phyloP scores from a whole-genome alignment of 805 yeast genomes.

The Suhomyces xylopsoci region DNA sequence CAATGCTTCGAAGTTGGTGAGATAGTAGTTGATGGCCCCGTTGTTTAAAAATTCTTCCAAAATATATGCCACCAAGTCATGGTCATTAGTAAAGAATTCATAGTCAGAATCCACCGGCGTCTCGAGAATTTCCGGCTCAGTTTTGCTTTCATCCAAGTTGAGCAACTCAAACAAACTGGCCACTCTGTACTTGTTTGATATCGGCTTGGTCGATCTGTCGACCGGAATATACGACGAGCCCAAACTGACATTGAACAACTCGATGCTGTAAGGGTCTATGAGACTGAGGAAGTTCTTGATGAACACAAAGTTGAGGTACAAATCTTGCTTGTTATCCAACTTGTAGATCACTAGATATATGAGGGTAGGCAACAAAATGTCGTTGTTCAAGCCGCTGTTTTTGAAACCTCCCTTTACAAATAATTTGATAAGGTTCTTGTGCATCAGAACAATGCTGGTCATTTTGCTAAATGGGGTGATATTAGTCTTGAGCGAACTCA shows the following conservation, averaged over 20 bases:
- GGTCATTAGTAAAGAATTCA: constrained; percentile 31
- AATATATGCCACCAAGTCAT: constrained; percentile 26
- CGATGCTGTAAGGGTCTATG: constrained; percentile 31
- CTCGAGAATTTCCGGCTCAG: constrained; percentile 4
- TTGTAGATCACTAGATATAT: constrained; percentile 35
- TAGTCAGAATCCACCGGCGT: constrained; percentile 6
- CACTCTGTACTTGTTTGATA: constrained; percentile 13
- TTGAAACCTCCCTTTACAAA: constrained; percentile 16
- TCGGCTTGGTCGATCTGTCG: constrained; percentile 12
- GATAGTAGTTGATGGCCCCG: constrained; percentile 38
- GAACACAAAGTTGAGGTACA: constrained; percentile 36
- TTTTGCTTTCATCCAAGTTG: constrained; percentile 21
- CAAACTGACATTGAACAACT: constrained; percentile 15
- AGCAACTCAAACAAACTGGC: constrained; percentile 28
- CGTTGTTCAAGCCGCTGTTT: constrained; percentile 32
- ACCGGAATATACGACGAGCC: constrained; percentile 19
- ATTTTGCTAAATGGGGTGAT: constrained; percentile 36
- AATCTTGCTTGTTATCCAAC: constrained; percentile 18
- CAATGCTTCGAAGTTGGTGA: constrained; percentile 43
- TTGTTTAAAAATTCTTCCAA: constrained; percentile 28
- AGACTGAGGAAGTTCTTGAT: constrained; percentile 34
- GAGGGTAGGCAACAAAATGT: constrained; percentile 37
- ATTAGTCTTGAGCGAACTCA: constrained; percentile 16
- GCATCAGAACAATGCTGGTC: constrained; percentile 26
- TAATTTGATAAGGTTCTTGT: constrained; percentile 24